Percentiles rank a stretch among this genome's conserved stretches.
Conservation (phyloP, 1,139 yeast species). For the Tardiomyces digboiensis region DNA sequence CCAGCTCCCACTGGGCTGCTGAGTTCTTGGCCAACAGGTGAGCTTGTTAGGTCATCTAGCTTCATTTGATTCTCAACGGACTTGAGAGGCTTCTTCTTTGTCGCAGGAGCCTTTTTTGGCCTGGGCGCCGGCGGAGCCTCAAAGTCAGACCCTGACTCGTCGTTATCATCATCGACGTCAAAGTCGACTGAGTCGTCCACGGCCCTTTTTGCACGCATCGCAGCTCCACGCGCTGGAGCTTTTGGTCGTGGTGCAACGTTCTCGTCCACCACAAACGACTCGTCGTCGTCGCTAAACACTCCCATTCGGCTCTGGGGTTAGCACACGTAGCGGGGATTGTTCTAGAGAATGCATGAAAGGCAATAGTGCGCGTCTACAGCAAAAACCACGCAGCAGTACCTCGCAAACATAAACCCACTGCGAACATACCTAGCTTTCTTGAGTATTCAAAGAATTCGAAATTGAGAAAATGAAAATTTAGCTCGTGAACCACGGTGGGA, state of each 20-base stretch:
- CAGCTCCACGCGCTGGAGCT: neutral
- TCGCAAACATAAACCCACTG: no score
- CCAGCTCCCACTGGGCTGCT: constrained; percentile 17
- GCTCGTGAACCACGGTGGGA: no score
- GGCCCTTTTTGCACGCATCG: neutral
- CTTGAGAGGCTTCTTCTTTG: constrained; percentile 6
- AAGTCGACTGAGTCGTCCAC: constrained; percentile 2
- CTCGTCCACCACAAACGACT: neutral
- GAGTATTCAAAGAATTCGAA: no score
- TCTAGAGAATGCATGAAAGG: no score
- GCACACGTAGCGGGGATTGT: no score
- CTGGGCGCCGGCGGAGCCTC: no score
- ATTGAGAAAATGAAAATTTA: no score
- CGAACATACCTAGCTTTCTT: no score
- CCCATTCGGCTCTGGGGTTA: neutral
- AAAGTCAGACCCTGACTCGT: constrained; percentile 15
- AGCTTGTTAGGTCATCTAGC: constrained; percentile 3
- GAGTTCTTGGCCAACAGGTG: no score
- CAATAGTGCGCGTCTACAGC: no score
- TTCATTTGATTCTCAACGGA: neutral
- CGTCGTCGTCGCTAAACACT: neutral
- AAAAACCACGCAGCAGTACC: no score
- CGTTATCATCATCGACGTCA: constrained; percentile 7
- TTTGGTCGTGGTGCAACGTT: constrained; percentile 1
- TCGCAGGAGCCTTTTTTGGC: constrained; percentile 8